phyloP scores from a whole-genome alignment of 257 asterid genomes.

The Solanum raphanifolium region DNA sequence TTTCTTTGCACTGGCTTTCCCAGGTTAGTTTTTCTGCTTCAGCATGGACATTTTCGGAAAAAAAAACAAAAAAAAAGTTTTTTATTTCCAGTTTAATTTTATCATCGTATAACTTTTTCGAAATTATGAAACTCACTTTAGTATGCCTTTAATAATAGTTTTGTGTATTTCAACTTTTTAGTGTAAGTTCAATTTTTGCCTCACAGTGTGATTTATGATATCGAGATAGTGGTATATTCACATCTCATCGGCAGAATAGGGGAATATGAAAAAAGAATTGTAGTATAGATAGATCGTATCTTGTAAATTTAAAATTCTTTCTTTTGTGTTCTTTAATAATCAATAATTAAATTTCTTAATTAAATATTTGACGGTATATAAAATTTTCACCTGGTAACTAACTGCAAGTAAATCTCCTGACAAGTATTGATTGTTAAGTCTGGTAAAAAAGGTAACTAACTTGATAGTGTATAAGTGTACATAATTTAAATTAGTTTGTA shows the following conservation, averaged over 20 bases:
- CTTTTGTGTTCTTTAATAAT: no score
- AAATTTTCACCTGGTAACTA: background rate
- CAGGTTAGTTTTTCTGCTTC: constrained; percentile 35
- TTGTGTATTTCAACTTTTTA: background rate
- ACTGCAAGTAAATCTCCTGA: background rate
- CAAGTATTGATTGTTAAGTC: background rate
- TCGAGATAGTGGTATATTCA: no score
- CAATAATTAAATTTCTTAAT: no score
- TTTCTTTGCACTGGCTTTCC: constrained; percentile 95
- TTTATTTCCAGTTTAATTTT: background rate
- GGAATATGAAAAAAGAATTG: no score
- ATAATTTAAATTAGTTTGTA: background rate
- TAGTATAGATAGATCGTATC: fast-evolving
- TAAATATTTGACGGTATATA: background rate
- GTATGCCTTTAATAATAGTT: background rate
- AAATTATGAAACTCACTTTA: background rate
- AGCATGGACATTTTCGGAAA: fast-evolving
- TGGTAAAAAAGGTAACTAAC: background rate
- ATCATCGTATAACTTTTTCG: background rate
- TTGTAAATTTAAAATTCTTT: no score
- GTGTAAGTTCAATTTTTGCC: background rate
- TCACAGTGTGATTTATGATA: no score
- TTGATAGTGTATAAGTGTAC: background rate
- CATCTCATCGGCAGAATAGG: no score
- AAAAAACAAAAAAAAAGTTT: fast-evolving